A percentile compares a stretch with the other conserved stretches of the same genome.
These are phyloP conservation scores for Biscutella laevigata DNA, from an alignment of 441 rosid genomes.

Conservation along the genomic window DNA sequence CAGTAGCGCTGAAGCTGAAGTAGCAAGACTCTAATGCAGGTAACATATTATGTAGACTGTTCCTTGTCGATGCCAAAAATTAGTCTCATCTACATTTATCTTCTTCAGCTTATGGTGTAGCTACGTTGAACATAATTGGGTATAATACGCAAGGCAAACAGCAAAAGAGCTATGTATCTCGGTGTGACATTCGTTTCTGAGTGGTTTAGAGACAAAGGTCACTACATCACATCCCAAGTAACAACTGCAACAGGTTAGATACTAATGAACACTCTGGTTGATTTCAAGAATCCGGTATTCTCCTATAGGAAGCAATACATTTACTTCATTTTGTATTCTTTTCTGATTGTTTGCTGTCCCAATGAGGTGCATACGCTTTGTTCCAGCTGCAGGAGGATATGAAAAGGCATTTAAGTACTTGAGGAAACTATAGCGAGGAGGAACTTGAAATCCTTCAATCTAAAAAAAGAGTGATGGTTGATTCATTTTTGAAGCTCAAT, in stretches of 20 bases:
- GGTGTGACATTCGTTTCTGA: constrained; percentile 89
- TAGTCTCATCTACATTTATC: not conserved
- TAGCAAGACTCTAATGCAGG: constrained; percentile 75
- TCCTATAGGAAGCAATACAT: not conserved
- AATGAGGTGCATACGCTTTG: constrained; percentile 91
- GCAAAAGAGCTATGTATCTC: constrained; percentile 69
- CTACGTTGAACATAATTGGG: constrained; percentile 89
- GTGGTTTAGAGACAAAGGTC: constrained; percentile 98
- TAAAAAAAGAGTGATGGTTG: constrained; percentile 84
- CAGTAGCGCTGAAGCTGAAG: constrained; percentile 68
- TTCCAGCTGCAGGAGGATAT: constrained; percentile 96
- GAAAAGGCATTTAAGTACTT: constrained; percentile 76
- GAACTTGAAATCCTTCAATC: constrained; percentile 83
- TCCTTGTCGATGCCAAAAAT: not conserved
- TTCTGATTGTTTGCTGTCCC: constrained; percentile 15
- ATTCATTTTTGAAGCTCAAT: constrained; percentile 95
- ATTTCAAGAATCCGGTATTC: not conserved
- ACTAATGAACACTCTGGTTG: not conserved
- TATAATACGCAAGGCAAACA: constrained; percentile 81
- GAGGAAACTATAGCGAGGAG: constrained; percentile 75
- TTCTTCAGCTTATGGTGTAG: constrained; percentile 51
- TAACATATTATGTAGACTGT: constrained; percentile 13
- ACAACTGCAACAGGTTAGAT: constrained; percentile 91
- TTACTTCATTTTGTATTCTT: constrained; percentile 1
- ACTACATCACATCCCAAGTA: constrained; percentile 79